phyloP scores from a whole-genome alignment of 208 protist species.

The Leishmania major region DNA sequence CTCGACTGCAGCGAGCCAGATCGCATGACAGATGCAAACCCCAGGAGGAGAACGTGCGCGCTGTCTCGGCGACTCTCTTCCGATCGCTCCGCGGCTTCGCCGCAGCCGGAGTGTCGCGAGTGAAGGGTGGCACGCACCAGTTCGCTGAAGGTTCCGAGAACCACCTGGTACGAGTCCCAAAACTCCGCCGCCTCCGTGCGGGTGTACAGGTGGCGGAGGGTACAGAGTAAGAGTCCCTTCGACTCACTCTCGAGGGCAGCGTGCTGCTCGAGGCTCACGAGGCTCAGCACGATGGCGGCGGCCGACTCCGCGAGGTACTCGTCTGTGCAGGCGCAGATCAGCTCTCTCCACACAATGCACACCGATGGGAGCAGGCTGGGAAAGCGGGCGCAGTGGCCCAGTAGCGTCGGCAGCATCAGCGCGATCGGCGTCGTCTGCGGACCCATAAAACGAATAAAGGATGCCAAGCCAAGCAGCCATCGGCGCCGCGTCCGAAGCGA shows the following conservation, averaged over 20 bases:
- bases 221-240: constrained; percentile 30
- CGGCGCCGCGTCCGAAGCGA: constrained; percentile 46
- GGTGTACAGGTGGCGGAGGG: constrained; percentile 46
- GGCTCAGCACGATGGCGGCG: constrained; percentile 69
- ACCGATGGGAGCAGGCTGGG: constrained; percentile 40
- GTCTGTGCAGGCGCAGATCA: constrained; percentile 59
- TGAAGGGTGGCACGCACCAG: constrained; percentile 37
- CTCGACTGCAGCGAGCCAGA: constrained; percentile 78
- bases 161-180: constrained; percentile 70
- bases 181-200: constrained; percentile 42
- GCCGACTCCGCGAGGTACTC: constrained; percentile 74
- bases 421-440: constrained; percentile 68
- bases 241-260: constrained; percentile 26
- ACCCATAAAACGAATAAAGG: constrained; percentile 71
- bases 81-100: not conserved
- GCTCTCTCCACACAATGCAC: constrained; percentile 67
- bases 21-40: constrained; percentile 74
- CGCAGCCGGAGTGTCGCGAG: not conserved
- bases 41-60: constrained; percentile 21
- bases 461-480: constrained; percentile 72
- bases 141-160: constrained; percentile 53
- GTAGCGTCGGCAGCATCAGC: constrained; percentile 80
- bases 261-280: constrained; percentile 65
- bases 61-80: not conserved
- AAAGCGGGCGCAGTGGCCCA: constrained; percentile 49